phyloP scores from a whole-genome alignment of 75 land plant species.

The Picea sitchensis region DNA sequence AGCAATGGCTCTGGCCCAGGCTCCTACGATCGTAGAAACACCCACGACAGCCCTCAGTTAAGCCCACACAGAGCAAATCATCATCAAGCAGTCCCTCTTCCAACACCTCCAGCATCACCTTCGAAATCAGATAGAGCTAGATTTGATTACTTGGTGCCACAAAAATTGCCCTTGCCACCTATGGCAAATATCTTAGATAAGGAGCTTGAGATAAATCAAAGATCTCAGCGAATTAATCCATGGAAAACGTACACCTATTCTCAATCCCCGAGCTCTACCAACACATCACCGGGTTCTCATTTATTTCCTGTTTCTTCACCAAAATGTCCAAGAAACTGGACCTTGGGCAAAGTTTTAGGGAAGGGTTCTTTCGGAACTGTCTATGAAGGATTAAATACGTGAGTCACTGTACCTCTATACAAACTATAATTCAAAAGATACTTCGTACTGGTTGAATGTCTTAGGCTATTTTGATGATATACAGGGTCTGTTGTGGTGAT shows the following conservation, averaged over 20 bases:
- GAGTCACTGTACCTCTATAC: constrained; percentile 6
- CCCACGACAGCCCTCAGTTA: background rate
- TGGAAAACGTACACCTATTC: background rate
- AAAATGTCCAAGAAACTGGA: constrained; percentile 19
- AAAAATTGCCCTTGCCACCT: constrained; percentile 12
- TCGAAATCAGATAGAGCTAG: background rate
- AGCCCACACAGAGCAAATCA: background rate
- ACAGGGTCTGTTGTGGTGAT: background rate
- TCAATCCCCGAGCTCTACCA: background rate
- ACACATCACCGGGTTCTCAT: background rate
- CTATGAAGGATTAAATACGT: constrained; percentile 30
- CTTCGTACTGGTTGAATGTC: background rate
- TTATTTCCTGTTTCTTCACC: background rate
- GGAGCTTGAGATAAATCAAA: background rate
- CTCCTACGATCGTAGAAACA: background rate
- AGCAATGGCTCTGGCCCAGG: background rate
- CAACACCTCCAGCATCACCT: constrained; percentile 14
- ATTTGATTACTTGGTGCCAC: background rate
- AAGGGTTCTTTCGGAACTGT: constrained; percentile 34
- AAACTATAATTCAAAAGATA: background rate
- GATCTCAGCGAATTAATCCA: constrained; percentile 1
- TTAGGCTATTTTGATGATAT: background rate
- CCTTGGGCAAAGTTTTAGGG: constrained; percentile 16
- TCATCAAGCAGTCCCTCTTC: constrained; percentile 10
- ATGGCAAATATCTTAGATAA: background rate